These are phyloP conservation scores for Pythium volutum DNA, from an alignment of 352 stramenopile genomes.

Conservation along the genomic window DNA sequence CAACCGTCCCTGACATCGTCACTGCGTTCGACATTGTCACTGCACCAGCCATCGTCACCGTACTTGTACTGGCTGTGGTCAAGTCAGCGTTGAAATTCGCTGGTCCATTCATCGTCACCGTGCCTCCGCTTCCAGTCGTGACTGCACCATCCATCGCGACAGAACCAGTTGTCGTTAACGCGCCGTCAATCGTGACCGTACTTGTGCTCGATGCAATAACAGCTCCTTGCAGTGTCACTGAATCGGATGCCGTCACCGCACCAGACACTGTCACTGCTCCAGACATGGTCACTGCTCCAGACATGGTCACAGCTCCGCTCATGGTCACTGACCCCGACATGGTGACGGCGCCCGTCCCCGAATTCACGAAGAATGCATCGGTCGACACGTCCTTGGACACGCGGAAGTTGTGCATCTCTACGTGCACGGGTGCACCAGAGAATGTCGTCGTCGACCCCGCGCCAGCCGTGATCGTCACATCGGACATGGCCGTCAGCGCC, in stretches of 20 bases:
- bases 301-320: not conserved
- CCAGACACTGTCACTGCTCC: constrained; percentile 7
- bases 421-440: constrained; percentile 37
- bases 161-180: constrained; percentile 2
- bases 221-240: not conserved
- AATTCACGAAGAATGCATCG: constrained; percentile 10
- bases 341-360: not conserved
- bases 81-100: not conserved
- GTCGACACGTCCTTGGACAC: constrained; percentile 10
- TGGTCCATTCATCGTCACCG: constrained; percentile 5
- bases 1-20: not conserved
- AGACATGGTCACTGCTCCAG: not conserved
- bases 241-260: constrained; percentile 5
- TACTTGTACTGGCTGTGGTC: not conserved
- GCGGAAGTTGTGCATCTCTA: constrained; percentile 38
- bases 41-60: constrained; percentile 1
- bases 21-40: constrained; percentile 7
- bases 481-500: constrained; percentile 31
- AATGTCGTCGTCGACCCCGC: constrained; percentile 34
- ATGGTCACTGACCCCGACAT: constrained; percentile 3
- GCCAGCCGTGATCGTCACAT: constrained; percentile 38
- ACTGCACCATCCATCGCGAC: constrained; percentile 6
- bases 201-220: not conserved
- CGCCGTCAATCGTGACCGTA: constrained; percentile 7
- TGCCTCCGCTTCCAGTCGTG: not conserved